A percentile compares a stretch with the other conserved stretches of the same genome.
Conservation (phyloP, 768 basidiomycete genomes). For the Tricholoma matsutake region DNA sequence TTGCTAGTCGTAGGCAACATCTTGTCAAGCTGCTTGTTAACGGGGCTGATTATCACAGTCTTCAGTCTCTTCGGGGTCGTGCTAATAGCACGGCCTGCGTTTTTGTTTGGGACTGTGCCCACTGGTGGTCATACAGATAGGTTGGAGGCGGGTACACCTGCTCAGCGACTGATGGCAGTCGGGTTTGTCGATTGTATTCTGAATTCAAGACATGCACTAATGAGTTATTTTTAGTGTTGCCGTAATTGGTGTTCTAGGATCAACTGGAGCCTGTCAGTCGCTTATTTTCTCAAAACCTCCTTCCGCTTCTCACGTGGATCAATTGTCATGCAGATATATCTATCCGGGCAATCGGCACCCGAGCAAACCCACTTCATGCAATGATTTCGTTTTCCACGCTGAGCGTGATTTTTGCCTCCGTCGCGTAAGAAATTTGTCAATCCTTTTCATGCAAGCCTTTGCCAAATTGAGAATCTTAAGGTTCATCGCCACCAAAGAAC, state of each 20-base stretch:
- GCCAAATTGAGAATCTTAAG: slow-evolving; percentile 22
- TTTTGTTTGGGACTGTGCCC: slow-evolving; percentile 56
- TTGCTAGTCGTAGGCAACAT: slow-evolving; percentile 40
- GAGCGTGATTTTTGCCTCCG: slow-evolving; percentile 5
- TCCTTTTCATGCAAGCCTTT: background rate
- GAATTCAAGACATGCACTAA: background rate
- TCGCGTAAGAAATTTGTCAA: background rate
- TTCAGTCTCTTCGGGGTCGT: slow-evolving; percentile 74
- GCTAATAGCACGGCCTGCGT: slow-evolving; percentile 75
- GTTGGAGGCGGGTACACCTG: slow-evolving; percentile 25
- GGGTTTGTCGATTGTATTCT: slow-evolving; percentile 32
- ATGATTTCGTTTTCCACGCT: slow-evolving; percentile 33
- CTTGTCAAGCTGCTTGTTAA: background rate
- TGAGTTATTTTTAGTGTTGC: slow-evolving; percentile 43
- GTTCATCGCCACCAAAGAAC: slow-evolving; percentile 37
- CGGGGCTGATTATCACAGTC: slow-evolving; percentile 29
- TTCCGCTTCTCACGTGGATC: background rate
- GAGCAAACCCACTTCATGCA: slow-evolving; percentile 70
- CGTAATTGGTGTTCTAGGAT: slow-evolving; percentile 58
- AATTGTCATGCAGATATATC: slow-evolving; percentile 28
- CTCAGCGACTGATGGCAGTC: slow-evolving; percentile 56
- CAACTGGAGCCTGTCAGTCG: slow-evolving; percentile 62
- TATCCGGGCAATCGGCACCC: slow-evolving; percentile 64
- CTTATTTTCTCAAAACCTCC: background rate
- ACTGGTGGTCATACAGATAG: slow-evolving; percentile 17